Evolutionary conservation across 2,329 filamentous ascomycete genomes (phyloP), one percentile per base, ranked within the genome.

Genomic region (Leptographium radiaticola): DNA sequence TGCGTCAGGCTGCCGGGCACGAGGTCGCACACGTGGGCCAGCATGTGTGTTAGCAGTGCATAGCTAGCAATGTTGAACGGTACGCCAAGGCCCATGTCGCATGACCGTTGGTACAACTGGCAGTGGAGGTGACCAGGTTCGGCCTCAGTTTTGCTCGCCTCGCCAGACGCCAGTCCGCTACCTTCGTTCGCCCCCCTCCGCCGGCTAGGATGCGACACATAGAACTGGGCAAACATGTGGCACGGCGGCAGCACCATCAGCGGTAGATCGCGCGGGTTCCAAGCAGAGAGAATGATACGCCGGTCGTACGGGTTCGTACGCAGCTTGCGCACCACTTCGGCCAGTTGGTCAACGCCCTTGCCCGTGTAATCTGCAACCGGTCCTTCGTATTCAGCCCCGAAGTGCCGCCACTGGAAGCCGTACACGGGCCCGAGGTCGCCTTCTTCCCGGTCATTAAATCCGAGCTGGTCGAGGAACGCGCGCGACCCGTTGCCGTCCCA

Each of bases 331-430:
- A 98, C 81, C n/a, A 97, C 83, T 56, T 94, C 86, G 16, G 87
- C 86, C 40, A 98, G 75, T 72, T 98, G 93, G 66, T 98, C 93
- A 16, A 96, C 88, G 18, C 93, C 93, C 66, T 95, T 76, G 0
- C 87, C 89, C 0, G 81, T 76, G 69, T 98, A 98, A 66, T 97
- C 89, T 0, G 86, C 78, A 59, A 82, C 74, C 15, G 84, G 78
- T 64, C 91, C 86, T 18, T 83, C 73, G 67, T 98, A 98, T 57
- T 89, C 82, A 6, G 93, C 93, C 51, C 93, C 93, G 64, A 98
- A 98, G 70, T 97, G 91, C 4, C 93, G 86, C 93, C 93, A 98
- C 70, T 98, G 93, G 71, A 98, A 98, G 2, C 93, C 93, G 66
- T 98, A 98, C 0, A 97, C 90, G 34, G 93, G 93, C 0, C 93